phyloP scores from a whole-genome alignment of 768 basidiomycete species.

The Clavulina sp. region DNA sequence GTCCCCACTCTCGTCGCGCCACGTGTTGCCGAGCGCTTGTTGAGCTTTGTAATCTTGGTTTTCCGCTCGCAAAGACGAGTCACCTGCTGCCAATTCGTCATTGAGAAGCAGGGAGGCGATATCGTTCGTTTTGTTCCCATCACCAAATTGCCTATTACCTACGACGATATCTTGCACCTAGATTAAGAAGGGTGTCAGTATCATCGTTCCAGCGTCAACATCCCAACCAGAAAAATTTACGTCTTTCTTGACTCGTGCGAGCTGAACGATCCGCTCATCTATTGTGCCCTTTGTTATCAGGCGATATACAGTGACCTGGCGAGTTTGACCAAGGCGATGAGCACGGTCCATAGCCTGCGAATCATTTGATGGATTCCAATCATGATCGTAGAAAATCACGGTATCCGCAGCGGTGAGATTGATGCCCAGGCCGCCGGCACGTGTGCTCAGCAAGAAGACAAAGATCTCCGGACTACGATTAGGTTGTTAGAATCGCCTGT shows the following conservation, averaged over 20 bases:
- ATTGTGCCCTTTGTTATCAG: slow-evolving; percentile 87
- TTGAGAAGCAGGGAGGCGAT: slow-evolving; percentile 89
- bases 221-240: slow-evolving; percentile 26
- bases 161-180: slow-evolving; percentile 99
- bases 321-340: slow-evolving; percentile 89
- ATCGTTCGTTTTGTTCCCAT: slow-evolving; percentile 87
- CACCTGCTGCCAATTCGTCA: slow-evolving; percentile 59
- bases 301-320: slow-evolving; percentile 92
- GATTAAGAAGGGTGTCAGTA: background rate
- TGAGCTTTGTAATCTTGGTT: background rate
- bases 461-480: slow-evolving; percentile 65
- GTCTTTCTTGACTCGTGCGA: slow-evolving; percentile 94
- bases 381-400: slow-evolving; percentile 87
- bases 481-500: background rate
- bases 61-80: slow-evolving; percentile 13
- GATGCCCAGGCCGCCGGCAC: slow-evolving; percentile 92
- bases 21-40: background rate
- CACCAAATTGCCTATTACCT: slow-evolving; percentile 87
- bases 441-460: slow-evolving; percentile 77
- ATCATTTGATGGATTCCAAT: slow-evolving; percentile 96
- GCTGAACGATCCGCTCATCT: slow-evolving; percentile 91
- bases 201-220: background rate
- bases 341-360: slow-evolving; percentile 98
- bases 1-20: slow-evolving; percentile 7
- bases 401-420: slow-evolving; percentile 94